Evolutionary conservation across 2,329 filamentous ascomycete genomes (phyloP).

Genomic region (Cladosporium sp.): DNA sequence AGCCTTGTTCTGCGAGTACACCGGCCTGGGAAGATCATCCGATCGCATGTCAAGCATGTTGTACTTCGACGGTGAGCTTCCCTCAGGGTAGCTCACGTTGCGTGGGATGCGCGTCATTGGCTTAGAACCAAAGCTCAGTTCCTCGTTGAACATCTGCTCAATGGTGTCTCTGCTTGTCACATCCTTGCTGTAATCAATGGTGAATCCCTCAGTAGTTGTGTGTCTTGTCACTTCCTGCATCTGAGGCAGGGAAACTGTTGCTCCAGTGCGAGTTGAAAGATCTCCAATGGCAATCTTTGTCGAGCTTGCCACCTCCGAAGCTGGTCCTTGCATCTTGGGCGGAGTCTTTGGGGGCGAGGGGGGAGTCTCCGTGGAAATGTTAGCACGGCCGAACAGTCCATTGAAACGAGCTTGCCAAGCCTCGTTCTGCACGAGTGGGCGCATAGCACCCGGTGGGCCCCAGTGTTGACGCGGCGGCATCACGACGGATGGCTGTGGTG

Average conservation of each 20-base stretch:
- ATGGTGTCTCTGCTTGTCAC: conserved; percentile 44
- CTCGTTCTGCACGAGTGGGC: conserved; percentile 49
- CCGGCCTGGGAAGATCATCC: conserved; percentile 23
- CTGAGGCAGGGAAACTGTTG: conserved; percentile 71
- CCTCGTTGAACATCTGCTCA: conserved; percentile 47
- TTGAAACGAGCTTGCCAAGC: conserved; percentile 86
- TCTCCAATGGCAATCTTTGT: conserved; percentile 69
- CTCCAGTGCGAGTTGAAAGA: conserved; percentile 51
- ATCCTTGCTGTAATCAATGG: conserved; percentile 39
- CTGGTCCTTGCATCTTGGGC: conserved; percentile 50
- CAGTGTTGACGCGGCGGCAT: conserved; percentile 43
- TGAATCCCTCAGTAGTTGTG: conserved; percentile 25
- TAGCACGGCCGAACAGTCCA: conserved; percentile 67
- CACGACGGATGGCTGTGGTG: conserved; percentile 39
- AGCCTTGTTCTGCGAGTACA: conserved; percentile 21
- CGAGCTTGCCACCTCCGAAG: conserved; percentile 59
- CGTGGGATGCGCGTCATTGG: conserved; percentile 40
- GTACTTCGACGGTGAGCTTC: conserved; percentile 17
- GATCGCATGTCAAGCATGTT: conserved; percentile 28
- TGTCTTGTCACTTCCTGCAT: conserved; percentile 15
- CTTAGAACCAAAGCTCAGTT: conserved; percentile 51
- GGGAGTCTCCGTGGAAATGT: conserved; percentile 45
- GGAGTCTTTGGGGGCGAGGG: conserved; percentile 43
- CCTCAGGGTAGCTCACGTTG: conserved; percentile 28
- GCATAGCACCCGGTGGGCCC: conserved; percentile 36